Conservation (phyloP, 441 rosid species). For the Croton laevigatus region DNA sequence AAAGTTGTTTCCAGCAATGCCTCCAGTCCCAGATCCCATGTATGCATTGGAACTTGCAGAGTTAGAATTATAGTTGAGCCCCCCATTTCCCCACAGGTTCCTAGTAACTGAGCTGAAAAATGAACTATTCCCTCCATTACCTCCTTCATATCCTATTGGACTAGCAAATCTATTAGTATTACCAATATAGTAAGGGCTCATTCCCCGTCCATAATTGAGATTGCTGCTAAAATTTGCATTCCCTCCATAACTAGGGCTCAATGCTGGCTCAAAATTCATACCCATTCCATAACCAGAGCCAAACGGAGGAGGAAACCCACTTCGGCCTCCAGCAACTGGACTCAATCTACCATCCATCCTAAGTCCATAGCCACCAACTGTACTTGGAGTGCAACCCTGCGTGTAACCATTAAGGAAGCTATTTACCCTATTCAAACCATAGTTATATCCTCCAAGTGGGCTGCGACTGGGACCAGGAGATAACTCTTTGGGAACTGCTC, state of each 20-base stretch:
- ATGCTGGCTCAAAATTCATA: conserved; percentile 73
- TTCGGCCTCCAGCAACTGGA: conserved; percentile 67
- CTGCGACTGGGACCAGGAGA: conserved; percentile 76
- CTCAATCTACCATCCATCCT: conserved; percentile 89
- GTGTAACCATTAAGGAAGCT: conserved; percentile 67
- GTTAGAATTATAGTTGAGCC: conserved; percentile 51
- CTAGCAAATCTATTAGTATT: conserved; percentile 67
- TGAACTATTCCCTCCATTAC: conserved; percentile 76
- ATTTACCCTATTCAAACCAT: conserved; percentile 57
- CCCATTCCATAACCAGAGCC: conserved; percentile 71
- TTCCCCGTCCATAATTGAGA: conserved; percentile 67
- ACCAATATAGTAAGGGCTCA: conserved; percentile 78
- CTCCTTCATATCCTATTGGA: conserved; percentile 66
- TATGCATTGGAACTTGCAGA: conserved; percentile 54
- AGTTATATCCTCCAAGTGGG: conserved; percentile 70
- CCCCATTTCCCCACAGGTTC: conserved; percentile 89
- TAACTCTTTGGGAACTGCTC: conserved; percentile 87
- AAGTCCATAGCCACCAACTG: conserved; percentile 78
- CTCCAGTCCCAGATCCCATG: conserved; percentile 60
- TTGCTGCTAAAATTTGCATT: conserved; percentile 56
- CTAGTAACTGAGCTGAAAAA: conserved; percentile 78
- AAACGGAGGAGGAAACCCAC: conserved; percentile 72
- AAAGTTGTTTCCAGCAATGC: conserved; percentile 52
- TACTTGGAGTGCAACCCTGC: conserved; percentile 66
- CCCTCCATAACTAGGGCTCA: conserved; percentile 66